phyloP scores from a whole-genome alignment of 2,329 filamentous ascomycete genomes.

The Microthyrium microscopicum region DNA sequence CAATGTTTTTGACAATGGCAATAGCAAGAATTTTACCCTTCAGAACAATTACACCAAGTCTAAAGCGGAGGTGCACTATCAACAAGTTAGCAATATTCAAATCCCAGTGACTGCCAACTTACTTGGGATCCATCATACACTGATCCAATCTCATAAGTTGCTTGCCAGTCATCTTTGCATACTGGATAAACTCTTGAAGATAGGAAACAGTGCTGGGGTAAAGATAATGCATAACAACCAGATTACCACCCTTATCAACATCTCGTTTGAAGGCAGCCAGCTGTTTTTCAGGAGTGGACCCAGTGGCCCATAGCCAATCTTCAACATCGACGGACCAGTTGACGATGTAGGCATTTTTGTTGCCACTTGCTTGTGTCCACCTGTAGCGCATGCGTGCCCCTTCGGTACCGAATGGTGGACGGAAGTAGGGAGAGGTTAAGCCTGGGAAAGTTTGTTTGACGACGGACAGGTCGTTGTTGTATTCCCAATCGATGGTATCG shows the following conservation, averaged over 20 bases:
- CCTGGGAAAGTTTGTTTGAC: slow-evolving; percentile 23
- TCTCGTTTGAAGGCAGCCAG: slow-evolving; percentile 48
- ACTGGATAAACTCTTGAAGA: slow-evolving; percentile 45
- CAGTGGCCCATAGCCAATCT: slow-evolving; percentile 52
- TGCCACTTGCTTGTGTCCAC: slow-evolving; percentile 23
- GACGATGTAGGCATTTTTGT: slow-evolving; percentile 40
- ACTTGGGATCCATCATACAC: slow-evolving; percentile 45
- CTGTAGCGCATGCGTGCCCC: slow-evolving; percentile 49
- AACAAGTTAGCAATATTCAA: too few relatives aligned
- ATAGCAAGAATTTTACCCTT: too few relatives aligned
- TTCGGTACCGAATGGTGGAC: slow-evolving; percentile 52
- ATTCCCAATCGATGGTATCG: slow-evolving; percentile 44
- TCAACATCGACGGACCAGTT: slow-evolving; percentile 57
- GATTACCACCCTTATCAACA: slow-evolving; percentile 42
- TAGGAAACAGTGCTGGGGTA: slow-evolving; percentile 48
- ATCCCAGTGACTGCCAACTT: too few relatives aligned
- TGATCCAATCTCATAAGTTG: slow-evolving; percentile 50
- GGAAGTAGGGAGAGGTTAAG: slow-evolving; percentile 38
- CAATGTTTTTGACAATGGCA: too few relatives aligned
- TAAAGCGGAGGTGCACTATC: too few relatives aligned
- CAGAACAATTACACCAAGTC: too few relatives aligned
- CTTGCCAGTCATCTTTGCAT: slow-evolving; percentile 47
- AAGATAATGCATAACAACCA: slow-evolving; percentile 55
- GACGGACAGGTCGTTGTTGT: slow-evolving; percentile 38
- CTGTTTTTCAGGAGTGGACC: slow-evolving; percentile 47